These are phyloP conservation scores for Cyclocybe aegerita DNA, from an alignment of 768 basidiomycete genomes.

Conservation along the genomic window DNA sequence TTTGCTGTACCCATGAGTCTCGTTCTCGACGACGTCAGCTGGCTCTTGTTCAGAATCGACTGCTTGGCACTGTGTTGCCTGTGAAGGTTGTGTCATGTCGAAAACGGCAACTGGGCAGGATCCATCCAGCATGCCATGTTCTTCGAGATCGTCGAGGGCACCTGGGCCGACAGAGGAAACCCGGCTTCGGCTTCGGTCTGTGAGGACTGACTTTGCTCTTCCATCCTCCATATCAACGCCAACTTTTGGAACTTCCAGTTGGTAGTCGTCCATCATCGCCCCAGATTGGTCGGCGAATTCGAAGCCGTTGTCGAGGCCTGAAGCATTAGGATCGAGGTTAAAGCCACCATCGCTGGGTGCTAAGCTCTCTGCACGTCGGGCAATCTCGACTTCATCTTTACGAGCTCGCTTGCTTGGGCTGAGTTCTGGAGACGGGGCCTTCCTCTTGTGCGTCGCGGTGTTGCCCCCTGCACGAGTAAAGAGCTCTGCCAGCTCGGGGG, in stretches of 20 bases:
- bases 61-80: slow-evolving; percentile 45
- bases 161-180: slow-evolving; percentile 69
- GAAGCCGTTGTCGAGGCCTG: slow-evolving; percentile 40
- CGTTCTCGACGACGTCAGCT: slow-evolving; percentile 39
- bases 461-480: slow-evolving; percentile 76
- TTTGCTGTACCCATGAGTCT: slow-evolving; percentile 79
- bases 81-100: slow-evolving; percentile 59
- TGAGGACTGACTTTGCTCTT: slow-evolving; percentile 50
- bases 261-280: slow-evolving; percentile 60
- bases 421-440: slow-evolving; percentile 55
- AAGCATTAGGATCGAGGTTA: slow-evolving; percentile 50
- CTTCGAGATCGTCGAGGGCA: slow-evolving; percentile 35
- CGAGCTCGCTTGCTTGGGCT: slow-evolving; percentile 61
- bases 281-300: slow-evolving; percentile 61
- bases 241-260: slow-evolving; percentile 64
- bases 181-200: slow-evolving; percentile 56
- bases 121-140: slow-evolving; percentile 67
- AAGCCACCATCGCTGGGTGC: slow-evolving; percentile 60
- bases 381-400: slow-evolving; percentile 70
- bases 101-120: slow-evolving; percentile 82
- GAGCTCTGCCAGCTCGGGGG: slow-evolving; percentile 77
- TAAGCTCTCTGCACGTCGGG: slow-evolving; percentile 63
- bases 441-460: slow-evolving; percentile 52
- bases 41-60: slow-evolving; percentile 25
- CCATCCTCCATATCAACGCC: slow-evolving; percentile 41